These are phyloP conservation scores for Macroventuria anomochaeta DNA, from an alignment of 2,329 filamentous ascomycete genomes.

Conservation along the genomic window DNA sequence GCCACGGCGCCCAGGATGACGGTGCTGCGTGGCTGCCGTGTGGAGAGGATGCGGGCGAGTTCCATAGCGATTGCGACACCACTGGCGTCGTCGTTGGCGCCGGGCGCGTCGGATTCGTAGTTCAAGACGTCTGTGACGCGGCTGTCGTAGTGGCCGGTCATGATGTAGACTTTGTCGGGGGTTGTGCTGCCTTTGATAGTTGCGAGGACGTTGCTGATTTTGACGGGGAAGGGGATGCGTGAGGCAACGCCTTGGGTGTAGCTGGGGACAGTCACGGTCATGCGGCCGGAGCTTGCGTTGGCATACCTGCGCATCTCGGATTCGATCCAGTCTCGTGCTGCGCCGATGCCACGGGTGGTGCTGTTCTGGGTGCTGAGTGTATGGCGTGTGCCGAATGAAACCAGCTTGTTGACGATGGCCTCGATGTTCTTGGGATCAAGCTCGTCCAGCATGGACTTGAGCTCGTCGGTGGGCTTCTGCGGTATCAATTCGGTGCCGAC, in stretches of 20 bases:
- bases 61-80: conserved; percentile 64
- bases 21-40: conserved; percentile 56
- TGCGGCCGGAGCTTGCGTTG: conserved; percentile 55
- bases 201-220: conserved; percentile 59
- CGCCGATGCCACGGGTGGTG: conserved; percentile 61
- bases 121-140: conserved; percentile 59
- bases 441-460: conserved; percentile 50
- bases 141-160: conserved; percentile 55
- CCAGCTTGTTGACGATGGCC: conserved; percentile 60
- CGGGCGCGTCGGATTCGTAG: conserved; percentile 61
- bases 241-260: conserved; percentile 59
- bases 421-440: conserved; percentile 56
- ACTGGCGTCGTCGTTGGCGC: conserved; percentile 65
- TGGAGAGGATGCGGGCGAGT: conserved; percentile 61
- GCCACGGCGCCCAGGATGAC: conserved; percentile 65
- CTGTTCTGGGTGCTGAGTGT: conserved; percentile 62
- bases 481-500: conserved; percentile 49
- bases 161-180: conserved; percentile 59
- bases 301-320: conserved; percentile 59
- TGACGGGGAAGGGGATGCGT: conserved; percentile 59
- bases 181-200: conserved; percentile 59
- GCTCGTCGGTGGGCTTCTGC: conserved; percentile 51
- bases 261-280: conserved; percentile 59
- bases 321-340: conserved; percentile 64
- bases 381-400: conserved; percentile 64